Conservation (phyloP, 352 stramenopile genomes). For the Pythium biforme region DNA sequence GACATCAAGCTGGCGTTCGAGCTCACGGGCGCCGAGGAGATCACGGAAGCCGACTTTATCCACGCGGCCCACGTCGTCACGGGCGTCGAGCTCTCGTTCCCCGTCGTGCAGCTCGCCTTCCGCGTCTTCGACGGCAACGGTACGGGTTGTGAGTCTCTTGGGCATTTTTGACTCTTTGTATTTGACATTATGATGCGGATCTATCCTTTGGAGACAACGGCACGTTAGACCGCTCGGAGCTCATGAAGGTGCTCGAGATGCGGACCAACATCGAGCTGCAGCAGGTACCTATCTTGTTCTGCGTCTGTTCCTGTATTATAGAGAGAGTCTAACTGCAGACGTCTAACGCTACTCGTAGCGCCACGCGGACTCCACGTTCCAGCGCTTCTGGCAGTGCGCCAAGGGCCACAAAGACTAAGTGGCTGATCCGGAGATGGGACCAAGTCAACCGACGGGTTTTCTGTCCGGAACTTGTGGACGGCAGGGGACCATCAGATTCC, state of each 20-base stretch:
- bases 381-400: constrained; percentile 20
- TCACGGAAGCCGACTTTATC: constrained; percentile 79
- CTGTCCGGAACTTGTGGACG: no score
- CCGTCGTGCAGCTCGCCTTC: constrained; percentile 72
- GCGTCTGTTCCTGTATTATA: no score
- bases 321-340: no score
- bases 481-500: no score
- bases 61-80: constrained; percentile 59
- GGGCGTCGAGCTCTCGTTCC: constrained; percentile 61
- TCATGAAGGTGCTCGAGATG: constrained; percentile 71
- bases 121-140: constrained; percentile 72
- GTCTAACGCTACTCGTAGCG: constrained; percentile 6
- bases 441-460: background rate
- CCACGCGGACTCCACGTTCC: constrained; percentile 15
- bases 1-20: constrained; percentile 79
- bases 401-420: constrained; percentile 16
- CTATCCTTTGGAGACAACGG: constrained; percentile 40
- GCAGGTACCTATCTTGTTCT: constrained; percentile 27
- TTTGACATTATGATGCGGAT: background rate
- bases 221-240: constrained; percentile 61
- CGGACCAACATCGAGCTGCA: constrained; percentile 53
- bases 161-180: background rate
- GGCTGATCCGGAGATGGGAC: background rate
- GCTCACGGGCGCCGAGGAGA: constrained; percentile 55
- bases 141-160: constrained; percentile 11